Conservation (phyloP, 306 rosid species). For the Vigna mungo region DNA sequence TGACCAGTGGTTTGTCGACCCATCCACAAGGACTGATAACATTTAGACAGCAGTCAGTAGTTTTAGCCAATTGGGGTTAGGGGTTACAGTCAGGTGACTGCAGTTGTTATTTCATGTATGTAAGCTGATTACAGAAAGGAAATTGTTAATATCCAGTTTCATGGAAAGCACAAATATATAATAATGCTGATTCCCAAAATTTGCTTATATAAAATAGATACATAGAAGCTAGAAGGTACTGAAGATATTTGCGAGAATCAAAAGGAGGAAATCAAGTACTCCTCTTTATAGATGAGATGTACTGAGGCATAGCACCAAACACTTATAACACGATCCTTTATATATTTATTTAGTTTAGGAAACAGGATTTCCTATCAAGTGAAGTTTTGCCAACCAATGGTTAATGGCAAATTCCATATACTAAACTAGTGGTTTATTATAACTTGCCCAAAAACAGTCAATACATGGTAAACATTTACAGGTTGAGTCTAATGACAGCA, state of each 20-base stretch:
- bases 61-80: background rate
- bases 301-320: constrained; percentile 10
- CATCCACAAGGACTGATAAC: background rate
- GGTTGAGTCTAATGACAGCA: constrained; percentile 6
- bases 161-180: background rate
- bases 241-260: background rate
- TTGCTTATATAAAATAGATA: background rate
- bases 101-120: background rate
- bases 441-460: background rate
- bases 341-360: background rate
- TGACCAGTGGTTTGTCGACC: background rate
- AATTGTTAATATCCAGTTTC: no score
- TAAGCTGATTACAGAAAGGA: background rate
- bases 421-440: constrained; percentile 12
- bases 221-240: background rate
- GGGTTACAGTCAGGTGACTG: background rate
- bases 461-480: background rate
- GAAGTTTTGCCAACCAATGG: background rate
- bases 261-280: background rate
- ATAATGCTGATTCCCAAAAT: background rate
- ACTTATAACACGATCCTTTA: background rate
- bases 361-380: background rate
- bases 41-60: constrained; percentile 1
- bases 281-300: constrained; percentile 13
- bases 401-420: background rate